These are phyloP conservation scores for Gloeostereum incarnatum DNA, from an alignment of 768 basidiomycete genomes.

Conservation along the genomic window DNA sequence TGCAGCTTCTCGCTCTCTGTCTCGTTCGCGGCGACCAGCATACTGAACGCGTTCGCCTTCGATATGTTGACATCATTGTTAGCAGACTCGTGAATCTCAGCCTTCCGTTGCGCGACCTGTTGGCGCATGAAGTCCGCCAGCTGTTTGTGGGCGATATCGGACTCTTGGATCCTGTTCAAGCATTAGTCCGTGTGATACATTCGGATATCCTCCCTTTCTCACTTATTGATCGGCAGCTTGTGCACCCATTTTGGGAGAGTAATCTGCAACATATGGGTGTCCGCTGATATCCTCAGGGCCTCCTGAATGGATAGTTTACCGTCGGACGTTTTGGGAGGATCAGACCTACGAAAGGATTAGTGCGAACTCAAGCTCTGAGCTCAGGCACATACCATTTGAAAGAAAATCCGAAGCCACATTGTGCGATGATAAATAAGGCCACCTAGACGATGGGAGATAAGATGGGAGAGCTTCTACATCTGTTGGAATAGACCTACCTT, in stretches of 20 bases:
- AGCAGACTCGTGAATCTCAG: conserved; percentile 12
- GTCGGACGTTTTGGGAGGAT: conserved; percentile 24
- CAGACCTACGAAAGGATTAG: conserved; percentile 7
- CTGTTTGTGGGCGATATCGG: conserved; percentile 19
- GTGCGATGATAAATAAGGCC: conserved; percentile 31
- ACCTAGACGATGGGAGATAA: conserved; percentile 19
- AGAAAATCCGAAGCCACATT: conserved; percentile 36
- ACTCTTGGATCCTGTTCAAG: conserved; percentile 15
- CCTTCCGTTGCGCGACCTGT: conserved; percentile 24
- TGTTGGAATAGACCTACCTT: conserved; percentile 15
- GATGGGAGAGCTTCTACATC: background rate
- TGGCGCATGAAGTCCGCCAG: conserved; percentile 26
- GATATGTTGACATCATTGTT: conserved; percentile 5
- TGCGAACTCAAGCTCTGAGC: no score
- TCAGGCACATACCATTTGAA: conserved; percentile 22
- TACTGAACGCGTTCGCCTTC: conserved; percentile 26
- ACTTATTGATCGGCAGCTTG: conserved; percentile 26
- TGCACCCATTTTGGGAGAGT: conserved; percentile 28
- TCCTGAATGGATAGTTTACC: conserved; percentile 29
- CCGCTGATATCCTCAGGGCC: conserved; percentile 23
- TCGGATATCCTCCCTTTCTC: conserved; percentile 1
- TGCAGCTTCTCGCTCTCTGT: conserved; percentile 28
- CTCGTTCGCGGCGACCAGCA: conserved; percentile 37
- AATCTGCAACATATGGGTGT: conserved; percentile 16
- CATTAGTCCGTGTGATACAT: background rate